Base-by-base conservation (phyloP, 2,329 filamentous ascomycete species). In the Septoria petroselini region DNA sequence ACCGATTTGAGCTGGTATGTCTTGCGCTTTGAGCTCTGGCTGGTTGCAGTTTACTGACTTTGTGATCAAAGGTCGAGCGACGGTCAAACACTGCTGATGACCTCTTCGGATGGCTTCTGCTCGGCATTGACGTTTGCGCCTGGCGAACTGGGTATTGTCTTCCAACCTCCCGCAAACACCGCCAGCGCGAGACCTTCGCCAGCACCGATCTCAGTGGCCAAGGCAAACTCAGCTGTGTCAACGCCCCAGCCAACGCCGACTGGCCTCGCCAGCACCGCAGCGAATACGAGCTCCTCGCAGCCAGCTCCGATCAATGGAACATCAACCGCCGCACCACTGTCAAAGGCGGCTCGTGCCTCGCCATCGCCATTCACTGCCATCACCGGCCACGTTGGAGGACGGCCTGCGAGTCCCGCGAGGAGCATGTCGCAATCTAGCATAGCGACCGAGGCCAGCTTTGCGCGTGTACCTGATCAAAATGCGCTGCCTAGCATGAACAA, bases 101-200 rank as follows among this genome's bases (percentile, higher is more conserved):
- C 90, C n/a, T 98, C 93, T 0, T 96, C 93, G 0, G 93, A 98
- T 68, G 93, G 93, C 0, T 98, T 97, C 73, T 98, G 93, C 68
- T 98, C 93, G 0, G 86, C 88, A 0, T 75, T 98, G 4, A 86
- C 90, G 0, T 98, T 98, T 65, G 71, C 81, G 1, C 75, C 86
- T 2, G 88, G 88, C 7, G 93, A 98, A 68, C 75, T 98, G 1
- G 93, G 93, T 9, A 84, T 91, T 57, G 72, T 83, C 4, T 94
- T 94, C 67, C 84, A 82, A 7, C 85, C 84, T 25, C 83, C 88
- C 59, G 55, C 62, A 61, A 58, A 65, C 62, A 61, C 56, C 59
- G 59, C 62, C 77, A 52, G 58, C 65, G 71, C 48, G 12, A 54
- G 59, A 34, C 67, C 72, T 18, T 64, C 71, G 5, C 68, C 70